Evolutionary conservation across 805 yeast genomes (phyloP), one percentile per base, ranked within the genome.

Genomic region (Kuraishia hungarica): DNA sequence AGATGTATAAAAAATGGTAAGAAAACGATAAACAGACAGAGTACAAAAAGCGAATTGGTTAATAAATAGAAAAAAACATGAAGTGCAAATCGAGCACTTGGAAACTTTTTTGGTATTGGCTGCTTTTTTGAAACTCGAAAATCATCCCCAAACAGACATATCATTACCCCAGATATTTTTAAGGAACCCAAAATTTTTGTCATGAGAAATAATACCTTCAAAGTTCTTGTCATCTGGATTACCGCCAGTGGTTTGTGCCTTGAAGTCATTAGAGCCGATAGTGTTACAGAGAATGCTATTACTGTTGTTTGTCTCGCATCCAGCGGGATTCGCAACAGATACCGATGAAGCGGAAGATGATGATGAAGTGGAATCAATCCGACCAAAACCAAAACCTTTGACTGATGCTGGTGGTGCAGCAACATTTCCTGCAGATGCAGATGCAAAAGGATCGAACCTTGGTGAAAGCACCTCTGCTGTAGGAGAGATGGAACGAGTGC

Each of bases 91-190:
- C 13, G 51, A 24, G 17, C 29, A 48, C 22, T 17, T 17, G 21
- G 51, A 24, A 22, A 48, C 51, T 48, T 24, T 48, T 48, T 23
- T 23, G 51, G 22, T 48, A 28, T 53, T 35, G 11, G 43, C 43
- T 35, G 43, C 43, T 35, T 35, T 35, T 35, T 35, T 35, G 43
- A 19, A n/a, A 51, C 43, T 19, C 43, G 26, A 20, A 51, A 21
- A 28, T 53, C 52, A 60, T 26, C 65, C 62, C 65, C 65, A 62
- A 24, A 61, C 65, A 19, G 64, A 62, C 61, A 58, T 62, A 53
- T 62, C 62, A 51, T 56, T 57, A 39, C 65, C 62, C 65, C 64
- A 62, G 50, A 62, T 62, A 39, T 51, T 62, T 47, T 60, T 62
- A 35, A 51, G 24, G 19, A 23, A 23, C 23, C 50, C 50, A 23